Percentiles rank a stretch among this genome's conserved stretches.
These are phyloP conservation scores for Martiniozyma abietophila DNA, from an alignment of 805 yeast species.

Conservation along the genomic window DNA sequence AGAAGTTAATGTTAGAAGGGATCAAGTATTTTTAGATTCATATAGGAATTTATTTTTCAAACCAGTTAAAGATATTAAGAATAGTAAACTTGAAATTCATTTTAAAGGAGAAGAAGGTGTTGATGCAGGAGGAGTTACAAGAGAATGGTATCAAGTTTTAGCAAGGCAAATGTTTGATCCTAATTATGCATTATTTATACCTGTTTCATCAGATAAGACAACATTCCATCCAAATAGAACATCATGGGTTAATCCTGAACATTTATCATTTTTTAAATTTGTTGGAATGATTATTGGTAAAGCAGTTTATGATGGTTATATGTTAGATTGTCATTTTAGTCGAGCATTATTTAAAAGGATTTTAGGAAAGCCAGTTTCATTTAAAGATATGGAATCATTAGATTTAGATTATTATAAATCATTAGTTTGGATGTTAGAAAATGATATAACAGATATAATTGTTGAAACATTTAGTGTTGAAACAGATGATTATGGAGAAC, in stretches of 20 bases:
- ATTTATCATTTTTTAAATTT: constrained; percentile 84
- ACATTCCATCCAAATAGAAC: constrained; percentile 94
- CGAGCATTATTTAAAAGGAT: constrained; percentile 89
- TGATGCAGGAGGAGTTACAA: constrained; percentile 96
- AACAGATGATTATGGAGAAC: constrained; percentile 89
- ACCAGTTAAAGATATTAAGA: constrained; percentile 60
- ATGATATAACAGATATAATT: constrained; percentile 91
- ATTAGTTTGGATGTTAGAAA: constrained; percentile 90
- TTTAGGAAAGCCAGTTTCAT: constrained; percentile 66
- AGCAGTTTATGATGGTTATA: constrained; percentile 80
- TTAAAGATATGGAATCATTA: constrained; percentile 89
- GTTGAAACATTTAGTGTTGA: constrained; percentile 93
- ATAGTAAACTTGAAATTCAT: constrained; percentile 65
- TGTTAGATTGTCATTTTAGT: constrained; percentile 89
- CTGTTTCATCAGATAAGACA: constrained; percentile 85
- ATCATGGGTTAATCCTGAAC: constrained; percentile 89
- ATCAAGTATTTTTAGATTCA: constrained; percentile 86
- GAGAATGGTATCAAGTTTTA: constrained; percentile 96
- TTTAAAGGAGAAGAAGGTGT: constrained; percentile 93
- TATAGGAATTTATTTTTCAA: constrained; percentile 77
- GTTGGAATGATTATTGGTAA: constrained; percentile 92
- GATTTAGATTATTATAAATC: constrained; percentile 92
- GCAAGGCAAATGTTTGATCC: constrained; percentile 95
- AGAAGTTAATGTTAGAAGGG: constrained; percentile 67
- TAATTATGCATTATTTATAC: constrained; percentile 83